These are phyloP conservation scores for Hyphodiscus hymeniophilus DNA, from an alignment of 495 filamentous ascomycete species.

Conservation along the genomic window DNA sequence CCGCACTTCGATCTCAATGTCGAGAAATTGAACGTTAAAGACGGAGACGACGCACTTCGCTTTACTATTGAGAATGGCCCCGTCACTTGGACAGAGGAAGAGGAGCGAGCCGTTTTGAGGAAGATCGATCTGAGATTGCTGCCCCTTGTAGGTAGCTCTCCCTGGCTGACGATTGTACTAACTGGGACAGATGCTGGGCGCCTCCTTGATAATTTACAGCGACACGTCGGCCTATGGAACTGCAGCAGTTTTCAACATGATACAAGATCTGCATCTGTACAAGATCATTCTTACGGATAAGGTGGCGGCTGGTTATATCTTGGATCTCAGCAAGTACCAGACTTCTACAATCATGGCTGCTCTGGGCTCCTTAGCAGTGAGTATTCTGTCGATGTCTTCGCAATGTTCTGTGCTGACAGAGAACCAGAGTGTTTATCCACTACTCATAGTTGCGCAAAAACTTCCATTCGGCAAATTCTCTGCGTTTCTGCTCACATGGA, in stretches of 20 bases:
- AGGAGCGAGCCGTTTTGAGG: background rate
- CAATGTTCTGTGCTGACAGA: background rate
- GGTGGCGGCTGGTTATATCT: background rate
- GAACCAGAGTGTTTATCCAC: background rate
- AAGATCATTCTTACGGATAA: background rate
- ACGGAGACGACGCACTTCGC: background rate
- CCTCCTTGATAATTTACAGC: background rate
- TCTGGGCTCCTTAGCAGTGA: background rate
- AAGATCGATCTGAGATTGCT: background rate
- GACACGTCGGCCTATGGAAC: slow-evolving; percentile 1
- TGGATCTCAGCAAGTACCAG: background rate
- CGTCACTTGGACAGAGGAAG: background rate
- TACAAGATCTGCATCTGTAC: slow-evolving; percentile 1
- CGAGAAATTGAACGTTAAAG: no score
- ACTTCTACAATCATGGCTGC: background rate
- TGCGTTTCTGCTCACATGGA: background rate
- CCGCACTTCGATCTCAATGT: no score
- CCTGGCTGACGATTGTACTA: background rate
- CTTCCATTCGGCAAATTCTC: background rate
- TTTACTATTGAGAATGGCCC: background rate
- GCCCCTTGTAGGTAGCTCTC: background rate
- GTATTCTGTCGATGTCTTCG: background rate
- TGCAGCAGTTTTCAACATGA: slow-evolving; percentile 1
- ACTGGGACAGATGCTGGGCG: background rate
- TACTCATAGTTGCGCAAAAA: background rate